Evolutionary conservation across 2,329 filamentous ascomycete species (phyloP).

Genomic region (Teratosphaeria nubilosa): DNA sequence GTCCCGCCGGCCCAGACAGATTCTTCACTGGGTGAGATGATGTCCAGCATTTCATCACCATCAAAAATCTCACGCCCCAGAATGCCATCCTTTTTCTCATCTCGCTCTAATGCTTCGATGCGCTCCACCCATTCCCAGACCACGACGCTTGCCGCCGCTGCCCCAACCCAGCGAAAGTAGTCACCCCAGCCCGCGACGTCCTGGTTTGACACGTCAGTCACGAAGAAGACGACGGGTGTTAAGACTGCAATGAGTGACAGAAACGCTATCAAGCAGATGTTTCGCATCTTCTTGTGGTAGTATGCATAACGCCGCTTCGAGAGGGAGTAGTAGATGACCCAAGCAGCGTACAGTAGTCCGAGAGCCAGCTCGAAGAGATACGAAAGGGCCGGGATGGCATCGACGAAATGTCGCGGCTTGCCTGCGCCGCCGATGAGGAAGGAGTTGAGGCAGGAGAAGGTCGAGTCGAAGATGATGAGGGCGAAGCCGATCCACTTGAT

Average conservation of each 20-base stretch:
- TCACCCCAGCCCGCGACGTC: conserved; percentile 87
- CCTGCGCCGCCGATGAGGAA: conserved; percentile 55
- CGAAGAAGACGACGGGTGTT: conserved; percentile 86
- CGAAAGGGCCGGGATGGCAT: conserved; percentile 81
- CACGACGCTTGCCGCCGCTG: conserved; percentile 86
- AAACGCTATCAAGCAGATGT: conserved; percentile 69
- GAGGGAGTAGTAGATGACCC: conserved; percentile 88
- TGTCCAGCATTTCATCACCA: conserved; percentile 82
- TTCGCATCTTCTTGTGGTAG: conserved; percentile 82
- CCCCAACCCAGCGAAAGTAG: conserved; percentile 93
- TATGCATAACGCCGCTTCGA: conserved; percentile 87
- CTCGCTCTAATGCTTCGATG: conserved; percentile 82
- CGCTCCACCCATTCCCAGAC: conserved; percentile 98
- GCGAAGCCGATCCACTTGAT: conserved; percentile 98
- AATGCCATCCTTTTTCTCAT: conserved; percentile 90
- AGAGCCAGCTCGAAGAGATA: conserved; percentile 85
- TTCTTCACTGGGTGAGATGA: conserved; percentile 49
- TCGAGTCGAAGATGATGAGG: conserved; percentile 78
- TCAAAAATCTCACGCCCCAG: conserved; percentile 85
- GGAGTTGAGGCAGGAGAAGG: conserved; percentile 85
- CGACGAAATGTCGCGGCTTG: conserved; percentile 62
- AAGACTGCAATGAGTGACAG: conserved; percentile 73
- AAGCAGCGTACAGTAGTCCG: conserved; percentile 79
- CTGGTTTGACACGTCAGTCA: conserved; percentile 77
- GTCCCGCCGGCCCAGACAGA: conserved; percentile 35